These are phyloP conservation scores for Ilyonectria sp. DNA, from an alignment of 2,329 filamentous ascomycete genomes.

Conservation along the genomic window DNA sequence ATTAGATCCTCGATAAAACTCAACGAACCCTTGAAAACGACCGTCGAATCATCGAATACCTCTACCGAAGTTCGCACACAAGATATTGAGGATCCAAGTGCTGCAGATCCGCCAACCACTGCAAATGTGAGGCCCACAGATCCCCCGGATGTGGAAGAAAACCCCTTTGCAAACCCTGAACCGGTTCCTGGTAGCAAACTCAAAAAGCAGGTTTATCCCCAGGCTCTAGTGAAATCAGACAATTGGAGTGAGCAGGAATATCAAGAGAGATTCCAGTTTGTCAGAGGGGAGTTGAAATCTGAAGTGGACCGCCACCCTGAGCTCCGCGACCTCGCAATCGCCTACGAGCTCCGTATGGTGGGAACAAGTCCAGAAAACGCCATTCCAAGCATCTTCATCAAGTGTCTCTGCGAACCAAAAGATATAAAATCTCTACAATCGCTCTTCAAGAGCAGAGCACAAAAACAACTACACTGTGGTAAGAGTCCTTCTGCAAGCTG, in stretches of 20 bases:
- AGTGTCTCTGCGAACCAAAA: neutral
- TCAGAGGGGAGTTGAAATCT: neutral
- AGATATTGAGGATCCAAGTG: too few species aligned
- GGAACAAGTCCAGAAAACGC: neutral
- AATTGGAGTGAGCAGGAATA: neutral
- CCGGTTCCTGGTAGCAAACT: constrained; percentile 4
- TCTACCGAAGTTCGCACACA: too few species aligned
- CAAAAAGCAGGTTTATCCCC: neutral
- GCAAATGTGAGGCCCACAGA: too few species aligned
- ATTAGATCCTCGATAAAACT: neutral
- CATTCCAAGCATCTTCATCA: neutral
- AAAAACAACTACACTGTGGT: neutral
- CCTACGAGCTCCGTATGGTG: neutral
- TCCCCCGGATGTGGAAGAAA: neutral
- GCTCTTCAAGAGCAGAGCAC: neutral
- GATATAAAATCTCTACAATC: neutral
- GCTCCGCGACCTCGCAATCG: neutral
- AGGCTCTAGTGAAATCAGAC: neutral
- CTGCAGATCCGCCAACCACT: too few species aligned
- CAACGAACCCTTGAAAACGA: too few species aligned
- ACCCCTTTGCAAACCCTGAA: neutral
- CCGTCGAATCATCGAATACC: too few species aligned
- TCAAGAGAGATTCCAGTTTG: neutral
- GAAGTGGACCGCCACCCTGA: neutral
- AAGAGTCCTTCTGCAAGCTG: neutral